Evolutionary conservation across 768 basidiomycete species (phyloP).

Genomic region (Asterophora parasitica): DNA sequence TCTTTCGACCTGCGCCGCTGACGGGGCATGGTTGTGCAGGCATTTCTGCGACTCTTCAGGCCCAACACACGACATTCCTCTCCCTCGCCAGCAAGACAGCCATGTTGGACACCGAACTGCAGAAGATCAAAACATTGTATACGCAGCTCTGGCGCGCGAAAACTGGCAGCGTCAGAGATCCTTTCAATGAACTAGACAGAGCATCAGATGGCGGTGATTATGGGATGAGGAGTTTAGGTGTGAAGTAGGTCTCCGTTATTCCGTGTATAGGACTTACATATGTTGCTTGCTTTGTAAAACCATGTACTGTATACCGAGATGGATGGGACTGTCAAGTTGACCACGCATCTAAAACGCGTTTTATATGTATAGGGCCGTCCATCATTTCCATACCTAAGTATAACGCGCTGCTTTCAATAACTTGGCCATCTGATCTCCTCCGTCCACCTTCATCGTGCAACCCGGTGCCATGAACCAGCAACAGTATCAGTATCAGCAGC

Average conservation of each 20-base stretch:
- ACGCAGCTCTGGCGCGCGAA: conserved; percentile 75
- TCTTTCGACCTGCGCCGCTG: conserved; percentile 3
- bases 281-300: too few species aligned
- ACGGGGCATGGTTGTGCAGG: conserved; percentile 25
- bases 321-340: background rate
- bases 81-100: conserved; percentile 75
- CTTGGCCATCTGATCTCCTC: background rate
- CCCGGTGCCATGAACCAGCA: conserved; percentile 20
- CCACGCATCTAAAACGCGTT: too few species aligned
- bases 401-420: background rate
- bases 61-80: conserved; percentile 74
- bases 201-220: conserved; percentile 31
- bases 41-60: conserved; percentile 72
- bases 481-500: conserved; percentile 22
- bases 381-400: conserved; percentile 1
- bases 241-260: conserved; percentile 24
- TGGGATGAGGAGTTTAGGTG: conserved; percentile 38
- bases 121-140: conserved; percentile 71
- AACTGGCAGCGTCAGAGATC: conserved; percentile 80
- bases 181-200: conserved; percentile 54
- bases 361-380: too few species aligned
- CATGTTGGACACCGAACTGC: conserved; percentile 64
- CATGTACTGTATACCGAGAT: too few species aligned
- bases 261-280: too few species aligned
- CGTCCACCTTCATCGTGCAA: conserved; percentile 1